phyloP scores from a whole-genome alignment of 2,329 filamentous ascomycete genomes.

The Penicillium hesseltinei region DNA sequence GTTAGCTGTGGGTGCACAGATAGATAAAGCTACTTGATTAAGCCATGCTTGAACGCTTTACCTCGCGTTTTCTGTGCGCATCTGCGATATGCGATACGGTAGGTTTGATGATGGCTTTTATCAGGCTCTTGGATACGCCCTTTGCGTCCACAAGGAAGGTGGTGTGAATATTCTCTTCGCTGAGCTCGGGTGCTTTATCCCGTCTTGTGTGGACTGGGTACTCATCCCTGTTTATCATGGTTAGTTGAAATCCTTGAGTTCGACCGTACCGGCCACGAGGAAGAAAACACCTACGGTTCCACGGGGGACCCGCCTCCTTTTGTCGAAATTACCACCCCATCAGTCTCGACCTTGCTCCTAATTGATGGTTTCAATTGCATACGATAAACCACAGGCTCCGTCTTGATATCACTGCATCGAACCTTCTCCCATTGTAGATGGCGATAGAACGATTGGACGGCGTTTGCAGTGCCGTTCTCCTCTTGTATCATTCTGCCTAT shows the following conservation, averaged over 20 bases:
- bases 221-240: neutral
- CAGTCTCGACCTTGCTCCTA: neutral
- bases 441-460: constrained; percentile 5
- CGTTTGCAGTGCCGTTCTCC: neutral
- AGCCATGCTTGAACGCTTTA: neutral
- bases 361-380: neutral
- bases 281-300: neutral
- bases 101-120: constrained; percentile 11
- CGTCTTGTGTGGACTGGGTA: neutral
- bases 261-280: neutral
- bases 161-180: neutral
- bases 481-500: neutral
- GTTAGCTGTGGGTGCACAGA: neutral
- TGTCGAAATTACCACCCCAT: neutral
- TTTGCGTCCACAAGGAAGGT: neutral
- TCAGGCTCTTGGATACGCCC: neutral
- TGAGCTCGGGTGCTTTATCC: neutral
- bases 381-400: neutral
- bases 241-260: neutral
- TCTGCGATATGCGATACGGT: constrained; percentile 8
- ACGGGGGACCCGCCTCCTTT: neutral
- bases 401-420: neutral
- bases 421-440: constrained; percentile 1
- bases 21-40: neutral
- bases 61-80: neutral